A percentile compares a stretch with the other conserved stretches of the same genome.
Conservation (phyloP, 2,329 filamentous ascomycete species). For the Karstenula rhodostoma region DNA sequence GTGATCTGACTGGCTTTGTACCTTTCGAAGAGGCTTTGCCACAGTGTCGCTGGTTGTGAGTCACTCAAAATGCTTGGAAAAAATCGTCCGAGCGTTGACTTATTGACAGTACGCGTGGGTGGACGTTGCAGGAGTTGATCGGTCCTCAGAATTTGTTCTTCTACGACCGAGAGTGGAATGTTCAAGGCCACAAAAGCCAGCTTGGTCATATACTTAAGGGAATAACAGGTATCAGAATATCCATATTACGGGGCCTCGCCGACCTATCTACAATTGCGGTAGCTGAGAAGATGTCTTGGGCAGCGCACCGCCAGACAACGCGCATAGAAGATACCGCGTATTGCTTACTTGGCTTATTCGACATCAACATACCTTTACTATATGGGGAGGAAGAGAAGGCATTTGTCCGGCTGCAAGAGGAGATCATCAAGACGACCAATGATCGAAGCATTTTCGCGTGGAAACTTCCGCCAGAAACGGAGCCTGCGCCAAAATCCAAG, state of each 20-base stretch:
- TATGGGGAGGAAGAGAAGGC: conserved; percentile 38
- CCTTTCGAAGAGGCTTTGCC: neutral
- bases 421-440: conserved; percentile 19
- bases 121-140: conserved; percentile 21
- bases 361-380: conserved; percentile 33
- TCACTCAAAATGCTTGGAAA: neutral
- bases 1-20: neutral
- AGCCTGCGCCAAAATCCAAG: neutral
- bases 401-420: conserved; percentile 25
- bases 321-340: conserved; percentile 38
- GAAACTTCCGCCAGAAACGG: conserved; percentile 12
- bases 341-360: conserved; percentile 37
- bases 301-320: conserved; percentile 14
- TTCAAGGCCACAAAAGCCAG: conserved; percentile 2
- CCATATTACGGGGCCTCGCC: neutral
- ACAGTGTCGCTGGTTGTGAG: conserved; percentile 11
- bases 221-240: conserved; percentile 3
- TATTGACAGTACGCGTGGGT: conserved; percentile 11
- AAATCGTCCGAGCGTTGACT: neutral
- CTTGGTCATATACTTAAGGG: neutral
- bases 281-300: conserved; percentile 21
- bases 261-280: neutral
- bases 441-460: conserved; percentile 22
- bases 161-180: conserved; percentile 13
- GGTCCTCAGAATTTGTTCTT: conserved; percentile 14